Evolutionary conservation across 306 rosid genomes (phyloP), one percentile per base, ranked within the genome.

Genomic region (Gillenia trifoliata): DNA sequence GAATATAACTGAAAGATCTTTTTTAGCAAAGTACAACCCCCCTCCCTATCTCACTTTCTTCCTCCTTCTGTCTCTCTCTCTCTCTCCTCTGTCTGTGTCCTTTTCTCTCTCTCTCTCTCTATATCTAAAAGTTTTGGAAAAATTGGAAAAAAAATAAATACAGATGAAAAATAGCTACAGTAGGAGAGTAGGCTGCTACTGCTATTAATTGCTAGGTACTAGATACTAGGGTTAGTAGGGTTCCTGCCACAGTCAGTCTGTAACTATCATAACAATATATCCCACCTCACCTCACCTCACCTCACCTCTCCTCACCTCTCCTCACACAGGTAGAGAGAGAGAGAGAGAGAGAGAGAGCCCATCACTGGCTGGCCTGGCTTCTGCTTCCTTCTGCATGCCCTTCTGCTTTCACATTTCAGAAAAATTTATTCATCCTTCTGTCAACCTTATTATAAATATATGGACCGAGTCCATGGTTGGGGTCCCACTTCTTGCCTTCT

Each of bases 1-100:
- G 82, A 74, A 82, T 82, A 78, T 78, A 82, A 77, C 85, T 82
- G 80, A 74, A 74, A 73, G 73, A 74, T 74, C 74, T 82, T 78
- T 82, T 78, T 70, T 74, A 50, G 16, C 78, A 41, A 77, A 72
- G 79, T 73, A 73, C 84, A 71, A 66, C 52, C 55, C 38, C 34
- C 70, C 31, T 28, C 4, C 15, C 64, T 43, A 20, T 71, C 34
- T 28, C 23, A 28, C 23, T 19, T 19, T 1, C 20, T 6, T 26
- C 22, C 15, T 34, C 20, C n/a, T 1, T 60, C 17, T 29, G 3
- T 8, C 0, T 73, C 4, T 41, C 5, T 73, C 6, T 56, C 23
- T 28, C 10, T 60, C 11, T 3, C 19, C 30, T 23, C 30, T 56
- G 16, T 56, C 15, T 10, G 29, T n/a, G 1, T 22, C 2, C 11